Percentiles rank a stretch among this genome's conserved stretches.
Conservation (phyloP, 2,329 filamentous ascomycete genomes). For the Phaeosphaeriaceae sp. region DNA sequence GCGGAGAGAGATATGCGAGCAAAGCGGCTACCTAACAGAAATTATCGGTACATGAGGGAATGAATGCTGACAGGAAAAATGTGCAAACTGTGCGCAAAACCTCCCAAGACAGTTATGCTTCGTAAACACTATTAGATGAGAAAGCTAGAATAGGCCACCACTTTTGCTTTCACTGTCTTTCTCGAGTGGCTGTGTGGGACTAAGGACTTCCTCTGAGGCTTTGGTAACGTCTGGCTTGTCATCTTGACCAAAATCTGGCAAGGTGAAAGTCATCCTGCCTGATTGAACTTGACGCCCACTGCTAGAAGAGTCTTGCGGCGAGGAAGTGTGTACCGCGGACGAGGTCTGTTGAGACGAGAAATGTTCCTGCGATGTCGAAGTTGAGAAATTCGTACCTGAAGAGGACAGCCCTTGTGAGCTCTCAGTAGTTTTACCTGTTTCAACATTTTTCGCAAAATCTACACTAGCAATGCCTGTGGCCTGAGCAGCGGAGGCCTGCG, state of each 20-base stretch:
- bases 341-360: conserved; percentile 2
- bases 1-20: conserved; percentile 8
- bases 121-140: neutral
- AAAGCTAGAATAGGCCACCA: neutral
- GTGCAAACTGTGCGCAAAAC: neutral
- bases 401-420: neutral
- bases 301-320: neutral
- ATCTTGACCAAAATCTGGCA: conserved; percentile 25
- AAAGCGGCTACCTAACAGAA: neutral
- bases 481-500: neutral
- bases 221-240: neutral
- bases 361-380: conserved; percentile 2
- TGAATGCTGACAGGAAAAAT: neutral
- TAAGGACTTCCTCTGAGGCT: conserved; percentile 9
- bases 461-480: neutral
- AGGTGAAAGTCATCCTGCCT: conserved; percentile 24
- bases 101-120: no score
- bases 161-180: neutral
- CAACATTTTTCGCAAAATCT: conserved; percentile 3
- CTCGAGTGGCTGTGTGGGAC: conserved; percentile 15
- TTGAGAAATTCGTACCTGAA: neutral
- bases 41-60: neutral
- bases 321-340: conserved; percentile 1
- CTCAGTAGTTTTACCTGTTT: neutral
- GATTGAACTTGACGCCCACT: conserved; percentile 14